A percentile compares a stretch with the other conserved stretches of the same genome.
These are phyloP conservation scores for Exophiala oligosperma DNA, from an alignment of 2,329 filamentous ascomycete species.

Conservation along the genomic window DNA sequence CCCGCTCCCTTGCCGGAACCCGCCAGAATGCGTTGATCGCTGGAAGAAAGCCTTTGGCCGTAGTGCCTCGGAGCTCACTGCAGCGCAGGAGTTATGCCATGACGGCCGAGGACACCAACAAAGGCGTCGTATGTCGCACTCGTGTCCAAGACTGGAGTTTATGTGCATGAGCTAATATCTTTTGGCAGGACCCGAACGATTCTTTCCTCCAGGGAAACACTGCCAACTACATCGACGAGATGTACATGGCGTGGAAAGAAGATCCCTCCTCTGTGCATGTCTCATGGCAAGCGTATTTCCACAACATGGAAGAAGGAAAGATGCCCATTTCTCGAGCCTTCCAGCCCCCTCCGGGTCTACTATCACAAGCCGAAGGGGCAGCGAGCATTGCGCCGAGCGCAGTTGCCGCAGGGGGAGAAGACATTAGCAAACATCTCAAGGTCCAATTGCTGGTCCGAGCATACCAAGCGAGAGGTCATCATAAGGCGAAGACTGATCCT, in stretches of 20 bases:
- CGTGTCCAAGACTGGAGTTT: background rate
- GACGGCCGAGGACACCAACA: slow-evolving; percentile 58
- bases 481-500: slow-evolving; percentile 97
- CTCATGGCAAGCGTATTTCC: slow-evolving; percentile 99
- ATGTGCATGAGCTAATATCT: slow-evolving; percentile 3
- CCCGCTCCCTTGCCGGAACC: slow-evolving; percentile 1
- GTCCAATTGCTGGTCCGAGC: slow-evolving; percentile 95
- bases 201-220: slow-evolving; percentile 96
- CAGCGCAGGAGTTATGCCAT: slow-evolving; percentile 58
- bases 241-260: slow-evolving; percentile 97
- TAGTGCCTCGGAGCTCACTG: slow-evolving; percentile 39
- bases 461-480: slow-evolving; percentile 96
- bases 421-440: slow-evolving; percentile 95
- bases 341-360: slow-evolving; percentile 88
- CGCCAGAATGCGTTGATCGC: slow-evolving; percentile 32
- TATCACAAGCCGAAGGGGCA: slow-evolving; percentile 76
- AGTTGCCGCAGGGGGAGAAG: slow-evolving; percentile 59
- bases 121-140: slow-evolving; percentile 58
- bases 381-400: slow-evolving; percentile 55
- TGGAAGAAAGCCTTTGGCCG: slow-evolving; percentile 43
- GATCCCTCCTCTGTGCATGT: slow-evolving; percentile 92
- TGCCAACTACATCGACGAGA: slow-evolving; percentile 98
- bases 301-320: slow-evolving; percentile 96
- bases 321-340: slow-evolving; percentile 98
- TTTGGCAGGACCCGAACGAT: slow-evolving; percentile 74